Base-by-base conservation (phyloP, 192 early-diverging fungal genomes). In the Diversispora epigaea region DNA sequence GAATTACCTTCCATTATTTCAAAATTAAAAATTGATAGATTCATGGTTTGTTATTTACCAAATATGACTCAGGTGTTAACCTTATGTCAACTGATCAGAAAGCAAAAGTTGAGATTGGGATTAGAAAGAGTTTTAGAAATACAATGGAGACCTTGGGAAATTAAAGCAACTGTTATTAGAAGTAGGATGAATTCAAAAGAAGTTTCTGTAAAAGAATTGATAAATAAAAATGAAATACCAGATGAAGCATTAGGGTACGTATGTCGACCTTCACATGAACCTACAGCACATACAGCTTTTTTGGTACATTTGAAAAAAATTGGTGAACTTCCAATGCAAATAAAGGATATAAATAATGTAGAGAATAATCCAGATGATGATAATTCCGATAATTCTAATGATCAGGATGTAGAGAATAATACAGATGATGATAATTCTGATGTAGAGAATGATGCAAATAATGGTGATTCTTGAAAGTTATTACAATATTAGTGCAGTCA, bases 1-100 rank as follows among this genome's bases (percentile, higher is more conserved):
- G 70, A 76, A 17, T 67, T 84, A 15, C 25, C 71, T 3, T 44
- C 40, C 0, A 44, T 86, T 5, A n/a, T 80, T 4, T 68, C 73
- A 32, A 49, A 60, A 6, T 52, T 86, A 25, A 64, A 76, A 12
- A 77, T 80, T 50, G 84, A 84, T 70, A 64, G 80, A 3, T 86
- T 83, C 47, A 55, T 86, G 11, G 77, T 86, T 8, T 84, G 83
- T 22, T 86, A 84, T 75, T 62, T 86, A 11, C 84, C 84, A n/a
- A 86, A 86, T 46, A 81, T 86, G 68, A 84, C 84, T 0, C 84
- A 86, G 68, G 81, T 86, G 5, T 68, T 86, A 22, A 56, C 80
- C 1, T 52, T 84, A 6, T 46, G 78, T 4, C 56, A 77, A 17
- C 3, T 55, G 14, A 76, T 85, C 10, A 60, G 58, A 58, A 19